Evolutionary conservation across 2,329 filamentous ascomycete species (phyloP), one percentile per base, ranked within the genome.

Genomic region (Blastomyces percursus): DNA sequence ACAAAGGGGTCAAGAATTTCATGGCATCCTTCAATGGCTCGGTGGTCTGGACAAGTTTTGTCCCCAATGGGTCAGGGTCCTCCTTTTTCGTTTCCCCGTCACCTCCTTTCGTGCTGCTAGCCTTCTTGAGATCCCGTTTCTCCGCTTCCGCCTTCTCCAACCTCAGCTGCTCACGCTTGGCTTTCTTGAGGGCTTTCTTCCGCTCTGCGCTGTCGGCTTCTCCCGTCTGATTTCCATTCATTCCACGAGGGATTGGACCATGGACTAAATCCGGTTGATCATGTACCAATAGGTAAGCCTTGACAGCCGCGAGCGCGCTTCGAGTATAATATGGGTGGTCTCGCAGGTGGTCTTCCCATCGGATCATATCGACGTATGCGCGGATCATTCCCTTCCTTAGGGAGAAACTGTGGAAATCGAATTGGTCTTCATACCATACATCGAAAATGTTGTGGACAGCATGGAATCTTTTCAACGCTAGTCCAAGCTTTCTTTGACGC

Each of bases 391-490:
- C 95, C 76, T 97, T 99, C 24, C 94, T 83, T n/a, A 99, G 80
- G 24, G 91, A 96, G 76, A 99, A 99, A 73, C 86, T 91, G 80
- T 99, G 95, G 80, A 99, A 99, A 74, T 99, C 94, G 70, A 97
- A 96, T 72, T 99, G 94, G 70, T 99, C 94, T 74, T 99, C 95
- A 72, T 96, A 89, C 94, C 94, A 99, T 24, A 91, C 86, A 67
- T 97, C 93, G 71, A 99, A 99, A 67, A 99, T 95, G 76, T 90
- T 91, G 74, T 88, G 87, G 63, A 99, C 84, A 27, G 90, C 82
- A 67, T 92, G 90, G 76, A 96, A 93, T 59, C 95, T 86, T 80
- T 99, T 99, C 61, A 99, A 80, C 0, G 95, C 93, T 64, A 96
- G 82, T 3, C 88, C 91, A 56, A 89, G 79, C 69, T 96, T 91